Percentiles rank a stretch among this genome's conserved stretches.
phyloP scores from a whole-genome alignment of 78 protist genomes.

The Dictyostelium capitatum region DNA sequence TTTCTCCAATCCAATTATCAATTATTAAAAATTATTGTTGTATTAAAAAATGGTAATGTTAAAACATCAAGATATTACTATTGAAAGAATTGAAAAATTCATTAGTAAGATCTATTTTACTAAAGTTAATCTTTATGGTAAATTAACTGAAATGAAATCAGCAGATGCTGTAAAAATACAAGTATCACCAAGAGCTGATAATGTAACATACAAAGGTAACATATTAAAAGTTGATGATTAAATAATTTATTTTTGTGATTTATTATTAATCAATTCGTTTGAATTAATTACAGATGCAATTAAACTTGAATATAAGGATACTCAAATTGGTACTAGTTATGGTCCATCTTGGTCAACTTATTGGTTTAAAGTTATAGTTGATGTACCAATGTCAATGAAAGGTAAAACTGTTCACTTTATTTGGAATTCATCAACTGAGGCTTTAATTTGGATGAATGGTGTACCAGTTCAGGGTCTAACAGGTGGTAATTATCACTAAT shows the following conservation, averaged over 20 bases:
- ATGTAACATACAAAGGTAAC: conserved; percentile 61
- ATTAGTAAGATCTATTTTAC: conserved; percentile 61
- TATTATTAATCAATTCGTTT: too few relatives aligned
- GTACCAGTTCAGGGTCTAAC: conserved; percentile 59
- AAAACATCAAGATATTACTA: conserved; percentile 29
- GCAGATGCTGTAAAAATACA: neutral
- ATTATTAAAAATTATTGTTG: too few relatives aligned
- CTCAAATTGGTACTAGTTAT: conserved; percentile 50
- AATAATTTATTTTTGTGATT: neutral
- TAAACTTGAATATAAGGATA: conserved; percentile 27
- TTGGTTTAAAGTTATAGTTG: conserved; percentile 74
- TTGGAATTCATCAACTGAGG: conserved; percentile 79
- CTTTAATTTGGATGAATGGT: conserved; percentile 70
- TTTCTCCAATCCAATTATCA: too few relatives aligned
- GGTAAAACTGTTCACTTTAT: conserved; percentile 65
- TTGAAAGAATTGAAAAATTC: conserved; percentile 81
- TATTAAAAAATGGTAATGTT: neutral
- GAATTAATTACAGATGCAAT: conserved; percentile 30
- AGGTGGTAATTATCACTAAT: too few relatives aligned
- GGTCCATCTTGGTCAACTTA: conserved; percentile 82
- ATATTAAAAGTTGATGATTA: too few relatives aligned
- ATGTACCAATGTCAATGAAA: conserved; percentile 57
- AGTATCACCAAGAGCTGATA: conserved; percentile 47
- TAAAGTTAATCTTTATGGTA: conserved; percentile 63
- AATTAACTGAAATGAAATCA: neutral